A percentile compares a stretch with the other conserved stretches of the same genome.
Conservation (phyloP, 495 filamentous ascomycete genomes). For the Penicillium samsonianum region DNA sequence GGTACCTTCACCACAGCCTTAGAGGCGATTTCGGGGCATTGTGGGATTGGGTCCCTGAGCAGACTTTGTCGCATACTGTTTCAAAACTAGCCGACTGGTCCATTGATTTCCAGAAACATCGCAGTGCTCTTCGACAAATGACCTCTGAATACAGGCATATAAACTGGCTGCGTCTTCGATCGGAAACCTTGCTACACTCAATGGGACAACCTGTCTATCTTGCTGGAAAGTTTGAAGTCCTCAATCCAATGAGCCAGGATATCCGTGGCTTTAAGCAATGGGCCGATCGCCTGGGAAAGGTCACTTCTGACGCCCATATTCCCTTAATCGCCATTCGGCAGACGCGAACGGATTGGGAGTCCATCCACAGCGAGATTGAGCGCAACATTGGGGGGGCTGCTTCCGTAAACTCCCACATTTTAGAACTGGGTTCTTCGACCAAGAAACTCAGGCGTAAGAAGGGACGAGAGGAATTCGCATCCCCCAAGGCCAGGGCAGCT, state of each 20-base stretch:
- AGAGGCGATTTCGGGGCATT: slow-evolving; percentile 16
- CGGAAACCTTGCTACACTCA: slow-evolving; percentile 21
- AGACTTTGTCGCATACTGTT: not conserved
- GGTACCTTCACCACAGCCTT: slow-evolving; percentile 16
- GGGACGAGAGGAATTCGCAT: not conserved
- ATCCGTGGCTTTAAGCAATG: slow-evolving; percentile 20
- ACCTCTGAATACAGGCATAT: slow-evolving; percentile 12
- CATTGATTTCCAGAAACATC: not conserved
- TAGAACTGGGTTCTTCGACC: not conserved
- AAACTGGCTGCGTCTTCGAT: slow-evolving; percentile 31
- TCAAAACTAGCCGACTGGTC: not conserved
- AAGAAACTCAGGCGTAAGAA: not conserved
- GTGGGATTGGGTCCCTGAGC: slow-evolving; percentile 9
- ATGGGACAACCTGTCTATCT: slow-evolving; percentile 21
- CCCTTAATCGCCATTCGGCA: not conserved
- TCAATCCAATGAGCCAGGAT: slow-evolving; percentile 28
- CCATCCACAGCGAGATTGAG: not conserved
- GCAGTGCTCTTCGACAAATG: slow-evolving; percentile 7
- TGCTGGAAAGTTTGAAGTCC: slow-evolving; percentile 21
- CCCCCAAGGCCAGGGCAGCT: not conserved
- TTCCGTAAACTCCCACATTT: not conserved
- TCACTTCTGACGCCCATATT: not conserved
- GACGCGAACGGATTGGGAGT: not conserved
- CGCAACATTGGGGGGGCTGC: not conserved
- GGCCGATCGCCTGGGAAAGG: not conserved